Base-by-base conservation (phyloP, 2,329 filamentous ascomycete genomes). In the Metarhizium humberi region DNA sequence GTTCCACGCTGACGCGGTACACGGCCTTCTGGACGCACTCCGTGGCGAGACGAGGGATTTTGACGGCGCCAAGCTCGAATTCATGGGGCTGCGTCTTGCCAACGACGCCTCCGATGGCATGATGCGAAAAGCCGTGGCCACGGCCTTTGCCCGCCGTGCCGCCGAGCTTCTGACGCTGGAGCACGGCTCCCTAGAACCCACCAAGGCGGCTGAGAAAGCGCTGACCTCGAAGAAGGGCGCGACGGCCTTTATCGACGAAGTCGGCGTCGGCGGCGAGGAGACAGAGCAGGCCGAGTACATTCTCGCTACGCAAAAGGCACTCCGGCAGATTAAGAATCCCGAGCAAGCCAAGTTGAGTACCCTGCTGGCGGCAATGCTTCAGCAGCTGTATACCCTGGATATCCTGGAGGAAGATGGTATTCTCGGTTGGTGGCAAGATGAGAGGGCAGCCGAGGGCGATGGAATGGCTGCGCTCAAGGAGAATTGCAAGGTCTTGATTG, bases 71-170 rank as follows among this genome's bases (percentile, higher is more conserved):
- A 90, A 92, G 68, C 81, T 97, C 38, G 94, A 99, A 69, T 88
- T 99, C 59, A 95, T 92, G 76, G 89, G 90, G 50, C 78, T 97
- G n/a, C 87, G 92, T 11, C 89, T 99, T 69, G 87, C 86, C 54
- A 90, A 88, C 64, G 90, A 97, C 65, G 94, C 94, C 2, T 92
- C 90, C 1, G 92, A 96, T 65, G 81, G 86, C 60, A 88, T 94
- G 69, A 89, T 97, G 65, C 88, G 92, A 48, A 86, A 87, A 38
- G 91, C 94, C 16, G 86, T 97, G 29, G 90, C 90, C 2, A 83
- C 86, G 2, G 88, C 92, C 1, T 92, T 97, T 67, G 87, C 90
- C 64, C 90, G 88, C 64, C 86, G 88, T 56, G 87, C 92, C 49
- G 80, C 84, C 6, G 86, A 91, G 67, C 79, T 96, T 29, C 67